Percentiles rank a stretch among this genome's conserved stretches.
phyloP scores from a whole-genome alignment of 1,284 basidiomycete species.

The Heliocybe sulcata region DNA sequence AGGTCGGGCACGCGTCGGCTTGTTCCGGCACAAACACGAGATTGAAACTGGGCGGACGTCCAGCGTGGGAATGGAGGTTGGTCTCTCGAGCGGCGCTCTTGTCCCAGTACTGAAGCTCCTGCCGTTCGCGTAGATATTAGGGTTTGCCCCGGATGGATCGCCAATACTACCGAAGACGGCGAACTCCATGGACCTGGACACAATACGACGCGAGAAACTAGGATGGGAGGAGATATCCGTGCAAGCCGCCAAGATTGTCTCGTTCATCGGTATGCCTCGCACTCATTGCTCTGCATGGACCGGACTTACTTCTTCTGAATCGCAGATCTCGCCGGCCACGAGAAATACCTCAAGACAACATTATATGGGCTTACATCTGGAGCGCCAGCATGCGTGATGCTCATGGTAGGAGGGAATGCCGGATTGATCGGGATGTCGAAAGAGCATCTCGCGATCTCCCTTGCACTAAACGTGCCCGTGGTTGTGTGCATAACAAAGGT shows the following conservation, averaged over 20 bases:
- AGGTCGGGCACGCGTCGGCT: conserved; percentile 85
- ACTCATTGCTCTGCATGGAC: background rate
- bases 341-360: conserved; percentile 89
- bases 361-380: conserved; percentile 93
- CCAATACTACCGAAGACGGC: conserved; percentile 69
- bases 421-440: conserved; percentile 97
- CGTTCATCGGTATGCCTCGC: conserved; percentile 72
- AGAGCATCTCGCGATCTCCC: conserved; percentile 90
- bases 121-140: conserved; percentile 59
- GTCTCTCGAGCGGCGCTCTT: conserved; percentile 3
- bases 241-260: conserved; percentile 88
- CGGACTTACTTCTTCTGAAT: background rate
- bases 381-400: conserved; percentile 90
- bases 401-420: conserved; percentile 96
- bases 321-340: conserved; percentile 84
- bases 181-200: conserved; percentile 49
- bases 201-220: conserved; percentile 75
- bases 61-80: conserved; percentile 92
- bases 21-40: conserved; percentile 98
- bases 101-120: background rate
- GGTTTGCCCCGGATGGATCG: conserved; percentile 68
- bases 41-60: conserved; percentile 93
- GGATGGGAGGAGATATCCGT: conserved; percentile 96
- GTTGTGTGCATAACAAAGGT: conserved; percentile 95
- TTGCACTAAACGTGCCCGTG: conserved; percentile 91